Percentiles rank a stretch among this genome's conserved stretches.
These are phyloP conservation scores for Phytophthora hybrid DNA, from an alignment of 352 stramenopile genomes.

Conservation along the genomic window DNA sequence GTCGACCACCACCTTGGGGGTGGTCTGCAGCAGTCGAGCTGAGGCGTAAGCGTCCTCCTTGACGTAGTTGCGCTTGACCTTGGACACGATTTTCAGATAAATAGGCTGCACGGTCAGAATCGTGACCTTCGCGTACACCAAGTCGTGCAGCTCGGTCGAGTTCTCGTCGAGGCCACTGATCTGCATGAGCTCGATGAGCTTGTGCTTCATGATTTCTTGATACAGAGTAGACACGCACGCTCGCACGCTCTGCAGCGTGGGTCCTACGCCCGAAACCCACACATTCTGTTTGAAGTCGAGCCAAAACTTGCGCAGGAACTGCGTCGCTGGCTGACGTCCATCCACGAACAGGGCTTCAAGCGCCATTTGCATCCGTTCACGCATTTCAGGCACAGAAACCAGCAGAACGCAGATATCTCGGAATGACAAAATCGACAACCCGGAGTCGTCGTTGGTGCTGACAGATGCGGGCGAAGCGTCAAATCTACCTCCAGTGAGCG, in stretches of 20 bases:
- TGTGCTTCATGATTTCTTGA: constrained; percentile 47
- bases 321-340: constrained; percentile 44
- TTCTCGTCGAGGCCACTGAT: constrained; percentile 56
- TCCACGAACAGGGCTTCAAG: constrained; percentile 61
- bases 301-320: constrained; percentile 57
- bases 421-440: constrained; percentile 59
- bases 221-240: constrained; percentile 43
- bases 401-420: constrained; percentile 55
- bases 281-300: constrained; percentile 60
- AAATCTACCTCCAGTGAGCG: constrained; percentile 19
- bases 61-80: constrained; percentile 46
- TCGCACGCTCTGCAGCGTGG: constrained; percentile 39
- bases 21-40: constrained; percentile 31
- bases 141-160: constrained; percentile 34
- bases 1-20: constrained; percentile 23
- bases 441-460: constrained; percentile 25
- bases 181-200: constrained; percentile 52
- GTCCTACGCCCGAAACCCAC: constrained; percentile 27
- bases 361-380: constrained; percentile 50
- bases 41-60: constrained; percentile 38
- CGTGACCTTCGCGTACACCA: constrained; percentile 50
- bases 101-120: constrained; percentile 50
- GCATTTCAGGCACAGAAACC: constrained; percentile 33
- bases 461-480: constrained; percentile 22
- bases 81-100: constrained; percentile 45